phyloP scores from a whole-genome alignment of 345 rosid species.

The Kandelia obovata region DNA sequence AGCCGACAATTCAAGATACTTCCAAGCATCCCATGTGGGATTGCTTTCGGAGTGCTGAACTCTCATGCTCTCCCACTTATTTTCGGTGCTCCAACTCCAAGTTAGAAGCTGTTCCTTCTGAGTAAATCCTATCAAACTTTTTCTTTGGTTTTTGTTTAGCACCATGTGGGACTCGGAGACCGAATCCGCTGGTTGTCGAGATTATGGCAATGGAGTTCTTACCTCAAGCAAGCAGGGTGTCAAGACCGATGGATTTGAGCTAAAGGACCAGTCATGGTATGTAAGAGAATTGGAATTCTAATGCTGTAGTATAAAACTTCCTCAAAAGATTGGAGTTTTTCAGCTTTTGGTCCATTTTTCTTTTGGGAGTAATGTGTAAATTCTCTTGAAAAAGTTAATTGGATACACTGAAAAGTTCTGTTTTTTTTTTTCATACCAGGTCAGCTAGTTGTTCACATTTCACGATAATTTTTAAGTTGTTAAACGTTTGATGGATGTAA shows the following conservation, averaged over 20 bases:
- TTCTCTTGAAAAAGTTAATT: not conserved
- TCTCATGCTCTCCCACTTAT: conserved; percentile 11
- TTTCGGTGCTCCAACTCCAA: conserved; percentile 4
- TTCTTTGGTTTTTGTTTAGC: conserved; percentile 3
- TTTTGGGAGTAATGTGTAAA: not conserved
- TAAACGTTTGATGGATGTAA: not conserved
- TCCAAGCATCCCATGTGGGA: conserved; percentile 65
- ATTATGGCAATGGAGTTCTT: conserved; percentile 67
- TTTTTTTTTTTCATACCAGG: conserved; percentile 35
- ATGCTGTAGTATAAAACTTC: too few relatives aligned
- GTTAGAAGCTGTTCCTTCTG: conserved; percentile 1
- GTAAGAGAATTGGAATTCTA: not conserved
- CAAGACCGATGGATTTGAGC: conserved; percentile 88
- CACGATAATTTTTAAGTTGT: not conserved
- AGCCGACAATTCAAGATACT: conserved; percentile 48
- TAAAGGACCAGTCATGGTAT: conserved; percentile 84
- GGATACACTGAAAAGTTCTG: too few relatives aligned
- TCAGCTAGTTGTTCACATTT: too few relatives aligned
- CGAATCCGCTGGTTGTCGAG: conserved; percentile 59
- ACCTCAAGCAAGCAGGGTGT: conserved; percentile 59
- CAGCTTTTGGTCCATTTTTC: not conserved
- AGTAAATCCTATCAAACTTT: conserved; percentile 6
- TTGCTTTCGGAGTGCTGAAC: conserved; percentile 13
- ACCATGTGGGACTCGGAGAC: conserved; percentile 93
- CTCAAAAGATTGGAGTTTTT: too few relatives aligned